Evolutionary conservation across 441 rosid genomes (phyloP), one percentile per base, ranked within the genome.

Genomic region (Pelargonium myrrhifolium): DNA sequence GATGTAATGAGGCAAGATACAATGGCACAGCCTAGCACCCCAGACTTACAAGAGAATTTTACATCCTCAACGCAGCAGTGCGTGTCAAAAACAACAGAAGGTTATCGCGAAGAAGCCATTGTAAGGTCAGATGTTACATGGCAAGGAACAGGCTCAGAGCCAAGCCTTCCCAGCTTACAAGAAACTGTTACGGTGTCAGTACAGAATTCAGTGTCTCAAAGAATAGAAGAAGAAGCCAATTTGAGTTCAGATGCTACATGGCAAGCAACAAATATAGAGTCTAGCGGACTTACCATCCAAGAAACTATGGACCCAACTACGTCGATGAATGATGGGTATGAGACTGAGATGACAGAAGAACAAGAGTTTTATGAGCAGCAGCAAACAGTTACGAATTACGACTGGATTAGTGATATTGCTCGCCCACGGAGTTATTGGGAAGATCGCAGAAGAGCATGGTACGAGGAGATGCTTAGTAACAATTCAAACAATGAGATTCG

Each of bases 361-460:
- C 43, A 49, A 56, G 74, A 65, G 42, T 26, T 14, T 43, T 14
- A 40, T 0, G 58, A 42, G 49, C 31, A 58, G 58, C 64, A 40
- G 18, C 47, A 59, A 51, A 17, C 64, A 39, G 84, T 72, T 51
- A 22, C 64, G 62, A 68, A 61, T 40, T 73, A 83, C 65, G 88
- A 93, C 56, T 89, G 97, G 96, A 71, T 86, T 67, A 74, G 83
- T 2, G 87, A 86, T 22, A 87, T 93, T 68, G 72, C 93, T 18
- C 83, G 95, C 49, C 99, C 99, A 2, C 78, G 86, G 49, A 91
- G 99, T 72, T 87, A 86, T 67, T 93, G 99, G 99, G 99, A 93
- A 79, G 81, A 80, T 63, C 76, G 71, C 6, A 83, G 97, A 76
- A 80, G 80, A 75, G 80, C 82, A 35, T 84, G 97, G 86, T 93